phyloP scores from a whole-genome alignment of 1,284 basidiomycete species.

The Cryptococcus hybrid region DNA sequence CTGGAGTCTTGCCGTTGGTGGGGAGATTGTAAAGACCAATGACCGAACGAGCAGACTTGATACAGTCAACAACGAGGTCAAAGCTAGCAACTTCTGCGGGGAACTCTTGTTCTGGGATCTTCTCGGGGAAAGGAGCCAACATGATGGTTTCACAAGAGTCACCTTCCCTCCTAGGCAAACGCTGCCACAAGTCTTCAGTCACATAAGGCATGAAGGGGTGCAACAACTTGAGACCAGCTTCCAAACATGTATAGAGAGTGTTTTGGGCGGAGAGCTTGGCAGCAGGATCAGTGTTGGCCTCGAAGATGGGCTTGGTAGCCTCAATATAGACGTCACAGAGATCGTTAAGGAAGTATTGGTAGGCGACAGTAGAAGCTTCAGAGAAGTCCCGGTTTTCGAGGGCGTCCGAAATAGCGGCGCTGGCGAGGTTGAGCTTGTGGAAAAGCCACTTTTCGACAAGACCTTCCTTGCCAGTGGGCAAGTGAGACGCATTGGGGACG shows the following conservation, averaged over 20 bases:
- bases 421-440: slow-evolving; percentile 86
- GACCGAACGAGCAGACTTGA: slow-evolving; percentile 79
- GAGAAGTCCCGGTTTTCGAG: slow-evolving; percentile 88
- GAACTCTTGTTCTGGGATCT: slow-evolving; percentile 60
- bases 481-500: slow-evolving; percentile 65
- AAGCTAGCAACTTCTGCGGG: slow-evolving; percentile 77
- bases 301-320: slow-evolving; percentile 96
- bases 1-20: slow-evolving; percentile 60
- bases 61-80: slow-evolving; percentile 77
- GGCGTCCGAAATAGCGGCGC: slow-evolving; percentile 70
- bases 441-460: slow-evolving; percentile 95
- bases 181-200: slow-evolving; percentile 98
- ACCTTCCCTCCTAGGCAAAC: slow-evolving; percentile 78
- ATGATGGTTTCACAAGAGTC: slow-evolving; percentile 86
- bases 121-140: slow-evolving; percentile 77
- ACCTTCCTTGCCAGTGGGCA: slow-evolving; percentile 85
- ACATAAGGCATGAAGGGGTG: slow-evolving; percentile 99
- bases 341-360: slow-evolving; percentile 99
- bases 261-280: slow-evolving; percentile 84
- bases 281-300: slow-evolving; percentile 63
- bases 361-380: slow-evolving; percentile 68
- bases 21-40: slow-evolving; percentile 90
- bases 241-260: slow-evolving; percentile 93
- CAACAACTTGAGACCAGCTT: slow-evolving; percentile 81
- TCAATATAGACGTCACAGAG: slow-evolving; percentile 99